Base-by-base conservation (phyloP, 257 asterid species). In the Anisodus tanguticus region DNA sequence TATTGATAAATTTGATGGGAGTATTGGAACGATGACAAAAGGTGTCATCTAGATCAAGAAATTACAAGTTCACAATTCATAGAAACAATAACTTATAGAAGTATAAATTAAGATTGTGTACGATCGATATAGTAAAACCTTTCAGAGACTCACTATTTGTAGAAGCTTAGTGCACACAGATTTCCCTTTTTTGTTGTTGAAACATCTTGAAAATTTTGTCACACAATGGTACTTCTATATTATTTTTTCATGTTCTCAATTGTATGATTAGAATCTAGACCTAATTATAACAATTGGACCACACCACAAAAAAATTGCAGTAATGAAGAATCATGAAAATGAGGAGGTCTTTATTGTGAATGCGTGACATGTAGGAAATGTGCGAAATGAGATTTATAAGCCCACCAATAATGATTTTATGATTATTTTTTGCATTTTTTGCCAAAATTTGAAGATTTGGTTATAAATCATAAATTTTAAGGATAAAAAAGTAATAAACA, bases 201-300 rank as follows among this genome's bases (percentile, higher is more conserved):
- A 15, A 55, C 2, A 13, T 55, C 60, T 55, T 55, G 60, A 55
- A 55, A 55, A 4, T 55, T 55, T 12, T 55, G 60, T 55, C 60
- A 55, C 5, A 55, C 60, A 12, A 55, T 55, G 60, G 12, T 55
- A 55, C 60, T 55, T 55, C 60, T 41, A 41, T 41, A 41, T 41
- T 41, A 4, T 41, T 41, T 41, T 49, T 8, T 9, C 3, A 47
- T 6, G 6, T 19, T 47, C 11, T 47, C 37, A 22, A 10, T 11
- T 74, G 43, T 9, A 72, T 72, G 58, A 45, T 74, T 74, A 60
- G 54, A 54, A 74, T 49, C 41, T 74, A 74, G 80, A 47, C 19
- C 12, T 19, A 74, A 49, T 74, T 22, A 74, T 74, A 22, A 49
- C 45, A 74, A 22, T 19, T 22, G 81, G 81, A 74, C 81, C 81